Evolutionary conservation across 805 yeast species (phyloP), one percentile per base, ranked within the genome.

Genomic region (Saccharomycopsis amapae): DNA sequence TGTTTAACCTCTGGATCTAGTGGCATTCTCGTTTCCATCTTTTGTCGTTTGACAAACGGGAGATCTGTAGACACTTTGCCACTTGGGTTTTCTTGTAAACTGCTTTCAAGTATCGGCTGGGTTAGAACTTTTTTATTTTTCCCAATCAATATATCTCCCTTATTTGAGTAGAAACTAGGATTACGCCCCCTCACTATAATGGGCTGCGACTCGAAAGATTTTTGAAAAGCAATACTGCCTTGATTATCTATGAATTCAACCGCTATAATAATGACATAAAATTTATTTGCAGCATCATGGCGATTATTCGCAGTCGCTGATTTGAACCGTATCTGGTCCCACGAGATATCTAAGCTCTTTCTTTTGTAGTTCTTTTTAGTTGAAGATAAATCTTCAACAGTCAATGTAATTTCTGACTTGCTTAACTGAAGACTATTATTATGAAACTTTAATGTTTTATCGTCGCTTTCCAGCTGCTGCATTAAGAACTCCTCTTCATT

Each of bases 161-260:
- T 61, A 46, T 73, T 76, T 28, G 69, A 67, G 54, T 76, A 77
- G 51, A 77, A 78, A n/a, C 75, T 67, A 2, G 83, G 82, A 53
- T 77, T 78, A 42, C 82, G 59, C 2, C 83, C 83, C 50, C 83
- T 59, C 6, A 77, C 82, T 12, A 74, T 73, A 3, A 78, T 71
- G 1, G 79, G 79, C 28, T 69, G 54, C 0, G 68, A 61, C 32
- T 54, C 51, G n/a, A 63, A 49, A 2, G 39, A 46, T 18, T 53
- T 51, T 4, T 51, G 18, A 24, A 49, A 40, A 6, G 52, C 51
- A 7, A 55, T 48, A 44, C 55, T 53, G 10, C 42, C 57, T 56
- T 5, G 58, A 57, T 31, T 47, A 54, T 32, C 56, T 38, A 26
- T 53, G 42, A 36, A 54, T 53, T 26, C 50, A 34, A 20, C 52